These are phyloP conservation scores for Solanum appendiculatum DNA, from an alignment of 257 asterid genomes.

Conservation along the genomic window DNA sequence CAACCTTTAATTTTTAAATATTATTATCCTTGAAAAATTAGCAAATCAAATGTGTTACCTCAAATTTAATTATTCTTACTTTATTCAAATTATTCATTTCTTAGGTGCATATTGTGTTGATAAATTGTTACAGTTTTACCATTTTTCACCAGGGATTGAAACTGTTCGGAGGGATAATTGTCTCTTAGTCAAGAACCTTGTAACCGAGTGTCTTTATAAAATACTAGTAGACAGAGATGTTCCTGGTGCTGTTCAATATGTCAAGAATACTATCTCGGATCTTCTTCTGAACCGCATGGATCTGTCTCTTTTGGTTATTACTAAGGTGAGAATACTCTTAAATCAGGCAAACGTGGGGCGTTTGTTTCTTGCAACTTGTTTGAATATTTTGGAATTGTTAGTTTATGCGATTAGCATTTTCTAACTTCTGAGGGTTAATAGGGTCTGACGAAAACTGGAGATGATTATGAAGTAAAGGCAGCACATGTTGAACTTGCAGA, in stretches of 20 bases:
- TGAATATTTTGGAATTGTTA: not conserved
- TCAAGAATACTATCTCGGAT: slow-evolving; percentile 86
- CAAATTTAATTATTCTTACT: not conserved
- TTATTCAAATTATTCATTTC: not conserved
- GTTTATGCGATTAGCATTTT: not conserved
- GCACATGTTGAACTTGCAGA: slow-evolving; percentile 99
- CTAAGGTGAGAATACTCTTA: slow-evolving; percentile 50
- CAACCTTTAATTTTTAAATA: not conserved
- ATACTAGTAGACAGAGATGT: slow-evolving; percentile 82
- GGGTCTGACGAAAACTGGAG: slow-evolving; percentile 99
- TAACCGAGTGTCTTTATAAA: slow-evolving; percentile 89
- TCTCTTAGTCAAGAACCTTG: slow-evolving; percentile 86
- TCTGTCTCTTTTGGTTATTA: slow-evolving; percentile 91
- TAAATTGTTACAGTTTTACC: not conserved
- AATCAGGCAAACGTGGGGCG: not conserved
- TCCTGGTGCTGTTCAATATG: slow-evolving; percentile 95
- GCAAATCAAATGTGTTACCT: not conserved
- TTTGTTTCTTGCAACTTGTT: not conserved
- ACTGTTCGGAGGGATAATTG: slow-evolving; percentile 97
- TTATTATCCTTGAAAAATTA: not conserved
- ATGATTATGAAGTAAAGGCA: slow-evolving; percentile 93
- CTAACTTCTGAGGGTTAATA: slow-evolving; percentile 7
- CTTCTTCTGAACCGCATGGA: slow-evolving; percentile 99
- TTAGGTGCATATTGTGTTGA: slow-evolving; percentile 4
- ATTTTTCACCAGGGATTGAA: slow-evolving; percentile 65